A percentile compares a stretch with the other conserved stretches of the same genome.
phyloP scores from a whole-genome alignment of 495 filamentous ascomycete species.

The Terfezia boudieri region DNA sequence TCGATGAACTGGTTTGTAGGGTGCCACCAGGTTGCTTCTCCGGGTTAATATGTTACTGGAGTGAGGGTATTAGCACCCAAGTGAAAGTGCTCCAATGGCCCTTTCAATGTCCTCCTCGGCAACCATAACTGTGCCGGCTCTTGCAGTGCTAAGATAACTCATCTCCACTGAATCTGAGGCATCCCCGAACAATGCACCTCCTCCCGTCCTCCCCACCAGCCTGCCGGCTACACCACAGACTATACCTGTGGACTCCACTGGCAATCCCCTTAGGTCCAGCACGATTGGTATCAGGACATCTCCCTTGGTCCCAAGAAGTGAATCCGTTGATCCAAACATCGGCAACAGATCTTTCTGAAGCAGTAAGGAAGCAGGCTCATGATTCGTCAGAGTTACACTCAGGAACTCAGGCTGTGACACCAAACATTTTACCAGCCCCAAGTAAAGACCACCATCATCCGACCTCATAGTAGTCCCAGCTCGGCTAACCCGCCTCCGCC shows the following conservation, averaged over 20 bases:
- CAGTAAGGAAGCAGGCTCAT: conserved; percentile 64
- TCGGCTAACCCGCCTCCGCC: conserved; percentile 29
- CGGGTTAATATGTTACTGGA: too few species aligned
- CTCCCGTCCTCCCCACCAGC: conserved; percentile 33
- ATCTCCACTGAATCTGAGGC: conserved; percentile 45
- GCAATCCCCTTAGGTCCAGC: conserved; percentile 58
- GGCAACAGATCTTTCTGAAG: conserved; percentile 51
- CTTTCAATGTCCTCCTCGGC: conserved; percentile 43
- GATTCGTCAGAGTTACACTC: conserved; percentile 61
- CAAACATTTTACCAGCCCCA: conserved; percentile 44
- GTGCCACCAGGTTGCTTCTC: too few species aligned
- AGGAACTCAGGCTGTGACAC: conserved; percentile 57
- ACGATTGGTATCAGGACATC: conserved; percentile 72
- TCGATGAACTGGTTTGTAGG: too few species aligned
- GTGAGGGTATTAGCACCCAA: too few species aligned
- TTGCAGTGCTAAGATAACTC: conserved; percentile 71
- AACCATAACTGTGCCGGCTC: conserved; percentile 78
- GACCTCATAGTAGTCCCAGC: conserved; percentile 5
- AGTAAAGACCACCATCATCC: conserved; percentile 30
- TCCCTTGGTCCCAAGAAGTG: conserved; percentile 59
- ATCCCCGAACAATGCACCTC: conserved; percentile 6
- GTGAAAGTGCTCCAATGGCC: conserved; percentile 42
- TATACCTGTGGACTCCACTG: conserved; percentile 78
- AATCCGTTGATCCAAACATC: conserved; percentile 34
- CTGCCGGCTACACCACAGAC: conserved; percentile 76